phyloP scores from a whole-genome alignment of 1,284 basidiomycete species.

The Microbotryum lychnidis-dioicae region DNA sequence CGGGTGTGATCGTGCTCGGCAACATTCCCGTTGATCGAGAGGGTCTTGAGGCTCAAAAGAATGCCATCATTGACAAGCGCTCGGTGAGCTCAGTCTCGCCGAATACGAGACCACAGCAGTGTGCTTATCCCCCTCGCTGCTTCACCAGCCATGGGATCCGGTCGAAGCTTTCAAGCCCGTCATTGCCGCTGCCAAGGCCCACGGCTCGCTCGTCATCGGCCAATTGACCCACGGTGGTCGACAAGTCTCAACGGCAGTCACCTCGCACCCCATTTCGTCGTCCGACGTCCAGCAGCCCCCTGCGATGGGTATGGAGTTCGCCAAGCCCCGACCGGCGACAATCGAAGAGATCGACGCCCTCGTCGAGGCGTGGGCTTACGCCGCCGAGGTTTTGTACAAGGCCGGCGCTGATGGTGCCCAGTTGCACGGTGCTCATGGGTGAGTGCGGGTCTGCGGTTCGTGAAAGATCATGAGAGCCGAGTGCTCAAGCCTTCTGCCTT shows the following conservation, averaged over 20 bases:
- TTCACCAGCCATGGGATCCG: conserved; percentile 27
- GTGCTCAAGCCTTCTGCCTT: background rate
- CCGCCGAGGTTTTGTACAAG: conserved; percentile 40
- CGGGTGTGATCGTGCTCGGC: conserved; percentile 36
- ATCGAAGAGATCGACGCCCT: conserved; percentile 39
- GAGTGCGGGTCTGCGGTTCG: conserved; percentile 20
- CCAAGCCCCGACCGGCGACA: conserved; percentile 37
- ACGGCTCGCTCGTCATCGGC: conserved; percentile 43
- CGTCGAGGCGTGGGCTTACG: conserved; percentile 41
- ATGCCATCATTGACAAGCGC: conserved; percentile 36
- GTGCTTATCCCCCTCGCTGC: background rate
- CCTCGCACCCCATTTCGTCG: conserved; percentile 38
- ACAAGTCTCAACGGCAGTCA: conserved; percentile 36
- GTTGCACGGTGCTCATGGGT: conserved; percentile 39
- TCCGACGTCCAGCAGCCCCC: conserved; percentile 36
- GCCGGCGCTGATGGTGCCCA: conserved; percentile 41
- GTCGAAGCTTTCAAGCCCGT: conserved; percentile 39
- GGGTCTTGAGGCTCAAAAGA: conserved; percentile 36
- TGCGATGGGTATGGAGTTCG: conserved; percentile 36
- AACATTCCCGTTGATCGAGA: conserved; percentile 37
- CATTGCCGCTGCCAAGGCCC: conserved; percentile 41
- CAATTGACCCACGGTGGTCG: conserved; percentile 46
- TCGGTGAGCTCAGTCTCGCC: background rate
- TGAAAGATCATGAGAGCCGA: background rate
- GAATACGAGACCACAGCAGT: background rate